Conservation (phyloP, 2,329 filamentous ascomycete species). For the Penicillium sp. region DNA sequence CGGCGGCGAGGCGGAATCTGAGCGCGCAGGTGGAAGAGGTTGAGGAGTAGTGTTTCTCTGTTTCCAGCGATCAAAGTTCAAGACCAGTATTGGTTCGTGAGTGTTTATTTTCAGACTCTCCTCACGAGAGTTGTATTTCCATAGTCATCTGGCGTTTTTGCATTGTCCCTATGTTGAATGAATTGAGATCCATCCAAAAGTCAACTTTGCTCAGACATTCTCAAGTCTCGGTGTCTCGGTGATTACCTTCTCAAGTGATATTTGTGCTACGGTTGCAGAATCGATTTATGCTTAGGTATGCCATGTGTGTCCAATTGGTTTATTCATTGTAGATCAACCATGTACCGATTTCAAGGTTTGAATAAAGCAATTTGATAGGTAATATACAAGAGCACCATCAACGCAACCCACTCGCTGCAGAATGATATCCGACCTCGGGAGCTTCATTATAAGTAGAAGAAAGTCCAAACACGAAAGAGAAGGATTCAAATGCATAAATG, state of each 20-base stretch:
- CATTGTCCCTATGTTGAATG: neutral
- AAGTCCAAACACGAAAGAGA: neutral
- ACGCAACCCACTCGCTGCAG: too few species aligned
- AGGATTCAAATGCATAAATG: neutral
- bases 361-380: too few species aligned
- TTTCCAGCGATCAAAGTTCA: neutral
- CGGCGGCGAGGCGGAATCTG: slow-evolving; percentile 41
- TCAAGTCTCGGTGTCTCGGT: neutral
- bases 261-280: too few species aligned
- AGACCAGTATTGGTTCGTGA: neutral
- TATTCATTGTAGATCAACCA: too few species aligned
- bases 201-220: neutral
- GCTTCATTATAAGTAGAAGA: neutral
- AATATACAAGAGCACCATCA: too few species aligned
- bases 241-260: too few species aligned
- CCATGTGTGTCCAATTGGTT: too few species aligned
- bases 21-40: slow-evolving; percentile 51
- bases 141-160: slow-evolving; percentile 3
- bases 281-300: too few species aligned
- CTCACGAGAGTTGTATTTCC: slow-evolving; percentile 1
- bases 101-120: neutral
- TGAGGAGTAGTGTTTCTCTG: slow-evolving; percentile 36
- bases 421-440: neutral
- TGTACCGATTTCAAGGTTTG: too few species aligned
- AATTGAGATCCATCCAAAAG: slow-evolving; percentile 1